Evolutionary conservation across 176 grass and related monocot species (phyloP).

Genomic region (Aegilops tauschii): DNA sequence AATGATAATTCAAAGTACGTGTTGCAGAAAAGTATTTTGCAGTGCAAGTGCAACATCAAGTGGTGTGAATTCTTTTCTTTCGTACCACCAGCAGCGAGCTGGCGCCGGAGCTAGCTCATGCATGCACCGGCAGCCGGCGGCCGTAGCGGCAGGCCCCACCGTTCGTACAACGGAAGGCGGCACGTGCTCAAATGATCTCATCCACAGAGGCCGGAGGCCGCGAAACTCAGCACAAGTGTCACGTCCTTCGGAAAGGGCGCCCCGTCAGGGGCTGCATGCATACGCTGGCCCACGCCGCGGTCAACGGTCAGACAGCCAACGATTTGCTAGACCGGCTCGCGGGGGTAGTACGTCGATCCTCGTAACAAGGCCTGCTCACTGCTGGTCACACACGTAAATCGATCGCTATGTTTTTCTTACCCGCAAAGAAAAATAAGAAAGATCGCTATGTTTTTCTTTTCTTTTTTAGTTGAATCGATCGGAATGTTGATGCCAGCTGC

Average conservation of each 20-base stretch:
- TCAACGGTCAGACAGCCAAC: not conserved
- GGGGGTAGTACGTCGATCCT: not conserved
- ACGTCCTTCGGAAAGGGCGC: not conserved
- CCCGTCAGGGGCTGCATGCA: not conserved
- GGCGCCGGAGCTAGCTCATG: not conserved
- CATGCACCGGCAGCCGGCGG: conserved; percentile 10
- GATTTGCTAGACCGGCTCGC: not conserved
- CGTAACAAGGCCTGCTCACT: not conserved
- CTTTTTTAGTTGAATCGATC: not conserved
- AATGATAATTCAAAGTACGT: not conserved
- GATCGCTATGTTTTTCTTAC: not conserved
- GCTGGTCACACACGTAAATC: not conserved
- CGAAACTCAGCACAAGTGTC: not conserved
- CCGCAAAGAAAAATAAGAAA: too few relatives aligned
- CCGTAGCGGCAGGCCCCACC: not conserved
- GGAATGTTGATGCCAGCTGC: not conserved
- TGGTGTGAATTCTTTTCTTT: not conserved
- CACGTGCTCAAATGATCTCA: conserved; percentile 16
- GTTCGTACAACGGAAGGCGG: not conserved
- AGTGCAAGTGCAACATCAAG: not conserved
- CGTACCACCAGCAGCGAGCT: not conserved
- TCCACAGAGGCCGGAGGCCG: not conserved
- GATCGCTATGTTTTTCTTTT: too few relatives aligned
- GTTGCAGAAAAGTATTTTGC: not conserved
- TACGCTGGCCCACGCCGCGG: not conserved